Conservation (phyloP, 176 grass and related monocot genomes). For the Saccharum officinarum region DNA sequence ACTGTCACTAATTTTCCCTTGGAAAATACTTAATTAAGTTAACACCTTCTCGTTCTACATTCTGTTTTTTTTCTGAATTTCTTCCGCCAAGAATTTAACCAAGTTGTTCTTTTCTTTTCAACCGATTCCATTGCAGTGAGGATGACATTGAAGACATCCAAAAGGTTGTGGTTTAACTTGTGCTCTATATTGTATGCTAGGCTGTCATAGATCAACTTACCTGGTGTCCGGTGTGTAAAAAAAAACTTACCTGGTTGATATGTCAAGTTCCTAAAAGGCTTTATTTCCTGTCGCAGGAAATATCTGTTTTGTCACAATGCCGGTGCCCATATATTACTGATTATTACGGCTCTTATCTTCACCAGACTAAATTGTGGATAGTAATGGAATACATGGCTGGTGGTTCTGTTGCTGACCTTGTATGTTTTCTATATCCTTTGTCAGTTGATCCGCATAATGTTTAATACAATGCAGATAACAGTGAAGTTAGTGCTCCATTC, state of each 20-base stretch:
- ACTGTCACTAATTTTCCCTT: neutral
- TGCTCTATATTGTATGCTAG: conserved; percentile 1
- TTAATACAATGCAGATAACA: conserved; percentile 30
- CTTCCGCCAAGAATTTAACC: neutral
- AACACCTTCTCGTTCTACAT: conserved; percentile 10
- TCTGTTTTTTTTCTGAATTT: neutral
- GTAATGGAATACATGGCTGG: conserved; percentile 99
- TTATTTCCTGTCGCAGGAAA: conserved; percentile 69
- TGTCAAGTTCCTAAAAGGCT: conserved; percentile 33
- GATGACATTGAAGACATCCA: conserved; percentile 99
- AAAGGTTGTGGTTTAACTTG: conserved; percentile 64
- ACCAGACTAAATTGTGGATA: conserved; percentile 98
- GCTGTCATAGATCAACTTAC: conserved; percentile 26
- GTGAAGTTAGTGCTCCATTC: conserved; percentile 23
- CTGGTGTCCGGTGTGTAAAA: neutral
- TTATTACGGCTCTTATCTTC: conserved; percentile 98
- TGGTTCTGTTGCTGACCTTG: conserved; percentile 97
- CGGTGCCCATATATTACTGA: conserved; percentile 99
- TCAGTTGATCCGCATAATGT: neutral
- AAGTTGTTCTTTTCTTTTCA: conserved; percentile 25
- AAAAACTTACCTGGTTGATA: neutral
- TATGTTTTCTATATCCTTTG: conserved; percentile 57
- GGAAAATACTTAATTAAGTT: neutral
- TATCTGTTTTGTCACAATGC: conserved; percentile 96
- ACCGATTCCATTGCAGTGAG: conserved; percentile 60